These are phyloP conservation scores for Moricandia moricandioides DNA, from an alignment of 345 rosid genomes.

Conservation along the genomic window DNA sequence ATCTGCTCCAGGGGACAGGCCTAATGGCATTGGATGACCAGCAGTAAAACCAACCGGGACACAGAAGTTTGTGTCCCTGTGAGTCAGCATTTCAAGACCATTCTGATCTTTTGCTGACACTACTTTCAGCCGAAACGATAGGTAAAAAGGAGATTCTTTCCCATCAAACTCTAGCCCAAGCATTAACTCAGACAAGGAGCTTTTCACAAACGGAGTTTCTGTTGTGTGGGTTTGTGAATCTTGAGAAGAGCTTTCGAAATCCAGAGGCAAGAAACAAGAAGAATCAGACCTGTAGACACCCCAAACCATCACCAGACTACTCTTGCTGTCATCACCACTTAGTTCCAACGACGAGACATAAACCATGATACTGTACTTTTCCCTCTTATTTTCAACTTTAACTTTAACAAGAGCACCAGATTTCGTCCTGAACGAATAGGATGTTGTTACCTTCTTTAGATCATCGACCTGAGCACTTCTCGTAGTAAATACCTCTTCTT, in stretches of 20 bases:
- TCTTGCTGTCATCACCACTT: slow-evolving; percentile 23
- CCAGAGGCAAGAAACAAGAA: slow-evolving; percentile 49
- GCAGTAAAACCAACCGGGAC: slow-evolving; percentile 75
- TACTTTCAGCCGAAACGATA: slow-evolving; percentile 69
- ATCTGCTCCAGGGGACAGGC: slow-evolving; percentile 63
- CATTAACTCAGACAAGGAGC: slow-evolving; percentile 41
- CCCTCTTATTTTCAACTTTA: slow-evolving; percentile 50
- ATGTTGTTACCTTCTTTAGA: slow-evolving; percentile 38
- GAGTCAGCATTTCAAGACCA: slow-evolving; percentile 56
- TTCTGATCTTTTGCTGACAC: neutral
- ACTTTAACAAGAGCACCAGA: slow-evolving; percentile 68
- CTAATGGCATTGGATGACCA: slow-evolving; percentile 72
- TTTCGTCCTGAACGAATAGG: slow-evolving; percentile 70
- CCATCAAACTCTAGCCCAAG: slow-evolving; percentile 70
- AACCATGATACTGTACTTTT: slow-evolving; percentile 49
- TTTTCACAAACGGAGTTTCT: slow-evolving; percentile 50
- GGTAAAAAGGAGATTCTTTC: slow-evolving; percentile 62
- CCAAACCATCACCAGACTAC: slow-evolving; percentile 53
- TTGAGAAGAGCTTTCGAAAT: slow-evolving; percentile 36
- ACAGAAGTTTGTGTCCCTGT: slow-evolving; percentile 55
- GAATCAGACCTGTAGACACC: slow-evolving; percentile 73
- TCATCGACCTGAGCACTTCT: slow-evolving; percentile 39
- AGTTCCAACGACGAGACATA: slow-evolving; percentile 60
- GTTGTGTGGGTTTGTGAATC: slow-evolving; percentile 40
- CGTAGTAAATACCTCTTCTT: slow-evolving; percentile 41